Evolutionary conservation across 345 rosid genomes (phyloP).

Genomic region (Salix udensis): DNA sequence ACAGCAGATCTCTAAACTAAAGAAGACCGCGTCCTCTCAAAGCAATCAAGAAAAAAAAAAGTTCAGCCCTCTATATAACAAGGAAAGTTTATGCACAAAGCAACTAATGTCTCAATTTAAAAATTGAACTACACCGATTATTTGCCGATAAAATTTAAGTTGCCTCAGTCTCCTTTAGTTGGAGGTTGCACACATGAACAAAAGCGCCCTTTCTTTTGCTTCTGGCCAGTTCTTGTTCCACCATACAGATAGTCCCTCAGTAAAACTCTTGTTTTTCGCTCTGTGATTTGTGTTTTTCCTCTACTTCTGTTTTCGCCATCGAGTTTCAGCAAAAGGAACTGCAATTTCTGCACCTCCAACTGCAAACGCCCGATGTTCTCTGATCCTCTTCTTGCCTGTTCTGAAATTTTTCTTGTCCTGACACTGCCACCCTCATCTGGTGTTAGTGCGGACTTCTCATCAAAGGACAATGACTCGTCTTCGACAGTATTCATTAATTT

Average conservation of each 20-base stretch:
- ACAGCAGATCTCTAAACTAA: constrained; percentile 28
- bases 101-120: constrained; percentile 5
- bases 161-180: constrained; percentile 49
- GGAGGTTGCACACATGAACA: constrained; percentile 84
- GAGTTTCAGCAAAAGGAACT: constrained; percentile 61
- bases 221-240: constrained; percentile 40
- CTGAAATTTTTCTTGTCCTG: constrained; percentile 50
- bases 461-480: constrained; percentile 39
- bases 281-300: constrained; percentile 41
- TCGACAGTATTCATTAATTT: constrained; percentile 53
- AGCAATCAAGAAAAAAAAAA: constrained; percentile 5
- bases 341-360: constrained; percentile 85
- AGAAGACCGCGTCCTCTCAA: constrained; percentile 15
- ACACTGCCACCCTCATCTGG: constrained; percentile 44
- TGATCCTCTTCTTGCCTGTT: constrained; percentile 76
- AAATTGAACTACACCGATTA: constrained; percentile 13
- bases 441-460: constrained; percentile 39
- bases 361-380: constrained; percentile 87
- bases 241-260: constrained; percentile 83
- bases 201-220: constrained; percentile 50
- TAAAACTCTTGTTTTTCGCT: constrained; percentile 57
- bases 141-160: background rate
- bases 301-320: constrained; percentile 60
- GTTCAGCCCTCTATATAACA: constrained; percentile 10
- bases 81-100: constrained; percentile 32